These are phyloP conservation scores for Rhizopogon vinicolor DNA, from an alignment of 768 basidiomycete species.

Conservation along the genomic window DNA sequence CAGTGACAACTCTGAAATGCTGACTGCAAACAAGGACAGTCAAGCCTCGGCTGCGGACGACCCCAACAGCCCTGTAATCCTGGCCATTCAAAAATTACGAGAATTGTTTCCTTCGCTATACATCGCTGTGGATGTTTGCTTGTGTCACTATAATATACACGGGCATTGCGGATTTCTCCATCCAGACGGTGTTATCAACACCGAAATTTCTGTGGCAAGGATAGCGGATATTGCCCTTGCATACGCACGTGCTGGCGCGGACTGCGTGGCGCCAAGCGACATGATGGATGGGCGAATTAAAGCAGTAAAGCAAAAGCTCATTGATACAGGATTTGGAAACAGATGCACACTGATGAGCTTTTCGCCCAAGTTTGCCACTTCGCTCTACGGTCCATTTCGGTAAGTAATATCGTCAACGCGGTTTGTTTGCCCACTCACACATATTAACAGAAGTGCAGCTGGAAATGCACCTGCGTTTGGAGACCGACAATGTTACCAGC, in stretches of 20 bases:
- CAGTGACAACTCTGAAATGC: too few species aligned
- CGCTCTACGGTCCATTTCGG: slow-evolving; percentile 66
- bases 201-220: slow-evolving; percentile 70
- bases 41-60: slow-evolving; percentile 89
- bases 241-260: slow-evolving; percentile 93
- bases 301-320: slow-evolving; percentile 68
- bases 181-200: slow-evolving; percentile 71
- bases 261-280: slow-evolving; percentile 97
- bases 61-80: slow-evolving; percentile 85
- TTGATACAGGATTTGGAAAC: slow-evolving; percentile 83
- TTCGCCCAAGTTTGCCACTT: slow-evolving; percentile 86
- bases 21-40: slow-evolving; percentile 49
- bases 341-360: slow-evolving; percentile 93
- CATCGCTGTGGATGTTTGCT: slow-evolving; percentile 92
- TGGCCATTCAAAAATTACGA: slow-evolving; percentile 78
- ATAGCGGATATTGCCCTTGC: slow-evolving; percentile 88
- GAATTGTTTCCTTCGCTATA: slow-evolving; percentile 76
- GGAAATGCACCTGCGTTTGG: slow-evolving; percentile 94
- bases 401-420: too few species aligned
- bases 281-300: slow-evolving; percentile 99
- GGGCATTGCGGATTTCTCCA: slow-evolving; percentile 89
- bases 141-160: slow-evolving; percentile 98
- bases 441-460: slow-evolving; percentile 97
- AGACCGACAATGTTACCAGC: slow-evolving; percentile 95
- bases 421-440: slow-evolving; percentile 57